Evolutionary conservation across 2,329 filamentous ascomycete species (phyloP).

Genomic region (Achaetomium macrosporum): DNA sequence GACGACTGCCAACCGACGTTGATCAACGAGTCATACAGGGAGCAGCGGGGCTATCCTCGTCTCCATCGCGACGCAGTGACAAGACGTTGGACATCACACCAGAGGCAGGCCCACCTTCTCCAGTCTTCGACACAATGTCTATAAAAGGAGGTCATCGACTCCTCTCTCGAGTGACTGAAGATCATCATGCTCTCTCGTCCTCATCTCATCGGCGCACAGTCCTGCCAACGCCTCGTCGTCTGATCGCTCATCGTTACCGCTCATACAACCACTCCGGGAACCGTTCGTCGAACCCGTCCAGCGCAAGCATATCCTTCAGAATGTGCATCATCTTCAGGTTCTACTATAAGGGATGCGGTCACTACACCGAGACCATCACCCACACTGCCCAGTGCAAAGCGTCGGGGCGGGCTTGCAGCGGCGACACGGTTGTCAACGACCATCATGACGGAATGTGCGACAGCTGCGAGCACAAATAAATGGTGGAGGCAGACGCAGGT

Average conservation of each 20-base stretch:
- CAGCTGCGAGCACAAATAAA: background rate
- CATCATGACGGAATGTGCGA: slow-evolving; percentile 1
- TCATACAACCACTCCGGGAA: background rate
- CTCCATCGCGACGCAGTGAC: background rate
- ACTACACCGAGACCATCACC: background rate
- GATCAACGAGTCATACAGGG: slow-evolving; percentile 6
- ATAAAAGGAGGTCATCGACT: slow-evolving; percentile 2
- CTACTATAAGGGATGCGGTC: slow-evolving; percentile 1
- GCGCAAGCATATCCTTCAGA: background rate
- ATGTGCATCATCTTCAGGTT: slow-evolving; percentile 11
- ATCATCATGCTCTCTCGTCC: background rate
- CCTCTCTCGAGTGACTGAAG: background rate
- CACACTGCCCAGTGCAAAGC: background rate
- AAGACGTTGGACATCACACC: background rate
- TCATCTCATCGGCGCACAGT: background rate
- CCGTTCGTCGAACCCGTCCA: background rate
- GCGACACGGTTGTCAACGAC: background rate
- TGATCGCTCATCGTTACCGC: background rate
- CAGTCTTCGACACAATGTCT: background rate
- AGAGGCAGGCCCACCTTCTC: background rate
- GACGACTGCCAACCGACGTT: slow-evolving; percentile 11
- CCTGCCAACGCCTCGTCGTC: background rate
- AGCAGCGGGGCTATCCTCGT: slow-evolving; percentile 1
- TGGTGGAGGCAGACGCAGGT: background rate
- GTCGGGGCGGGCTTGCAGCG: background rate